These are phyloP conservation scores for Podila verticillata DNA, from an alignment of 192 early-diverging fungal species.

Conservation along the genomic window DNA sequence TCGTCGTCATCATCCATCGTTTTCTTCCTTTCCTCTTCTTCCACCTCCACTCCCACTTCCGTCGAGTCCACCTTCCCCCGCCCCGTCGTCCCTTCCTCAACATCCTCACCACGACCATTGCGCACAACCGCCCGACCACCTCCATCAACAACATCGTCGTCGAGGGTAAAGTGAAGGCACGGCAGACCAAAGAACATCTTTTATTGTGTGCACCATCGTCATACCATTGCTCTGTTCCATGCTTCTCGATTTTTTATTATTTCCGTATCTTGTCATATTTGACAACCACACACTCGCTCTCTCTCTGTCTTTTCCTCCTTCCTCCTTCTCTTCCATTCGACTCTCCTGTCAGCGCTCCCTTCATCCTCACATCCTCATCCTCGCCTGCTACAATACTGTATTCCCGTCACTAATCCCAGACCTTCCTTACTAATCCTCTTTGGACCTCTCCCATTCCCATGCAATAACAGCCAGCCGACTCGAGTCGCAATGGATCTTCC, in stretches of 20 bases:
- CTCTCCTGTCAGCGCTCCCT: background rate
- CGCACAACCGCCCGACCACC: no score
- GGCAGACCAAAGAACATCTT: no score
- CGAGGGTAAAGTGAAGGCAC: no score
- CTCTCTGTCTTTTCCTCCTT: background rate
- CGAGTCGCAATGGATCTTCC: background rate
- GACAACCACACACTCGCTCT: no score
- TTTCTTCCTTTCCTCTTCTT: background rate
- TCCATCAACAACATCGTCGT: no score
- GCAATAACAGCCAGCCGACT: no score
- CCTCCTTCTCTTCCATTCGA: background rate
- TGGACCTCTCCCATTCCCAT: no score
- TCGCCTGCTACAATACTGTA: background rate
- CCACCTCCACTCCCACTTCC: background rate
- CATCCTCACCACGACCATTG: no score
- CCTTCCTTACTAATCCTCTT: background rate
- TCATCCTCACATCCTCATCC: no score
- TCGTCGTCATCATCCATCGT: background rate
- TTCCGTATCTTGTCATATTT: background rate
- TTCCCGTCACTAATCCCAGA: background rate
- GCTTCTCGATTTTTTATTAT: background rate
- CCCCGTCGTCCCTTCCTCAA: background rate
- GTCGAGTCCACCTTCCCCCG: no score
- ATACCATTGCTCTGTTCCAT: background rate
- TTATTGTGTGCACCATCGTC: background rate